Evolutionary conservation across 2,329 filamentous ascomycete genomes (phyloP), one percentile per base, ranked within the genome.

Genomic region (Stenocarpella maydis): DNA sequence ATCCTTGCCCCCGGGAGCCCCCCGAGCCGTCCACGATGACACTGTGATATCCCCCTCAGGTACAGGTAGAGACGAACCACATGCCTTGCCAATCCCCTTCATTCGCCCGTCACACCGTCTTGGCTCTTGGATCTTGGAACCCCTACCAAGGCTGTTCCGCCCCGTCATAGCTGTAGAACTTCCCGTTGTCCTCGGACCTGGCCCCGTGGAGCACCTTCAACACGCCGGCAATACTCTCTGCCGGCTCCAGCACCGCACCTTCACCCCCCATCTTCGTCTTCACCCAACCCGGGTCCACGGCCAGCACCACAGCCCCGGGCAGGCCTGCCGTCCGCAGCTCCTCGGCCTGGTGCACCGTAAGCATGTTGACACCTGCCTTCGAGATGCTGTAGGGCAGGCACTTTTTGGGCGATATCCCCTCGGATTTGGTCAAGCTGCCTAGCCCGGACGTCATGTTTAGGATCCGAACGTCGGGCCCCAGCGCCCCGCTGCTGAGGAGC

Each of bases 371-470:
- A 41, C 75, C 74, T 50, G 76, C 71, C 71, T 81, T 82, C 69
- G 74, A 76, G 39, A 79, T 70, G 55, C 76, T 76, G 71, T 83
- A 84, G 28, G 75, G 69, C 74, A 74, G 49, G 69, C 72, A 67
- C 66, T 74, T 66, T 73, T 77, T 75, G 1, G 77, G 77, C 54
- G 77, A 74, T 41, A 76, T 76, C 31, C 72, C 69, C 7, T 77
- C 74, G 21, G 77, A 71, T 12, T 71, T 70, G 14, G 76, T 75
- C 41, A 82, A 45, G 52, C 79, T 77, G 6, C 77, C 82, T 24
- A 84, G 69, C 0, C 77, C 77, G 0, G 82, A 84, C 2, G 79
- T 81, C 70, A 85, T 78, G 74, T 86, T 83, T 47, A 81, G 76
- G 60, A 81, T 71, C 53, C 78, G 76, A 5, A 77, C 77, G 8